These are phyloP conservation scores for Trifolium pratense DNA, from an alignment of 306 rosid species.

Conservation along the genomic window DNA sequence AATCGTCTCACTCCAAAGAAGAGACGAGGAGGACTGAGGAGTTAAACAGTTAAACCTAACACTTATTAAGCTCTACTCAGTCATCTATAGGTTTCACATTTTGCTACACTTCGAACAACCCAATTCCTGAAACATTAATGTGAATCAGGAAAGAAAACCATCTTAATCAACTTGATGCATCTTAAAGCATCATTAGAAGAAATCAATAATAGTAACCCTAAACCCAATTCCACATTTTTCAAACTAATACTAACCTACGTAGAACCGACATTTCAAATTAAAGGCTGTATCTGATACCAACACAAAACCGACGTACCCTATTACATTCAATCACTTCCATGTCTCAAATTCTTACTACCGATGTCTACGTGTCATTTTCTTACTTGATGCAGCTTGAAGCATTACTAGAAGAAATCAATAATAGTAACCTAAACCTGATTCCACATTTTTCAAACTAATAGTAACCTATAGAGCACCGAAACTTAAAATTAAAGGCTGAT, in stretches of 20 bases:
- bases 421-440: background rate
- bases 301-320: too few relatives aligned
- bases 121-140: background rate
- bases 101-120: slow-evolving; percentile 6
- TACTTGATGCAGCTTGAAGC: background rate
- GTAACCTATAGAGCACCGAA: background rate
- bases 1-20: background rate
- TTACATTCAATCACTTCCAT: background rate
- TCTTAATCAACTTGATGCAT: background rate
- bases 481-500: background rate
- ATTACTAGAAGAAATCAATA: slow-evolving; percentile 21
- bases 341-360: background rate
- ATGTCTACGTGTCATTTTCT: background rate
- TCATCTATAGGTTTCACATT: slow-evolving; percentile 14
- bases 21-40: background rate
- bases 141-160: background rate
- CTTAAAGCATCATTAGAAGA: slow-evolving; percentile 17
- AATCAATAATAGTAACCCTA: slow-evolving; percentile 4
- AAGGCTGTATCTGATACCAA: too few relatives aligned
- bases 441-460: slow-evolving; percentile 26
- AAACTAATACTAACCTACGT: background rate
- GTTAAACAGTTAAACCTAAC: background rate
- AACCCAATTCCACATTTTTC: slow-evolving; percentile 20
- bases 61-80: background rate
- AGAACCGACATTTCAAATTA: background rate